Evolutionary conservation across 2,329 filamentous ascomycete species (phyloP), one percentile per base, ranked within the genome.

Genomic region (Neonectria coccinea): DNA sequence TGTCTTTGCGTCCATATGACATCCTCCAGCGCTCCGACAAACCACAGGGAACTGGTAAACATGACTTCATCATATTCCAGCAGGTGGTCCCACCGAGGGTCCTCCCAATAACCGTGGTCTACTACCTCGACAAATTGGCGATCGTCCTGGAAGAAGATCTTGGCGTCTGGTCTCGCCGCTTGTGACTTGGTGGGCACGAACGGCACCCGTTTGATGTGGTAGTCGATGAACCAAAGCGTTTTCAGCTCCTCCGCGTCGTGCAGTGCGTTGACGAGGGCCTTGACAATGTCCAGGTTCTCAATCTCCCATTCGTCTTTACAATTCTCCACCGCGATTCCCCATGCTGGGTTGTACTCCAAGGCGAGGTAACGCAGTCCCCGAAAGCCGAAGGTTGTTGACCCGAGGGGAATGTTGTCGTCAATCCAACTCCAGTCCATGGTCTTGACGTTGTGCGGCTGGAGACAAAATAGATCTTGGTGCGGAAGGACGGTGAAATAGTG

Each of bases 371-470:
- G n/a, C 10, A 51, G n/a, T 31, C 27, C 29, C 3, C 10, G 9
- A 9, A 51, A 51, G 10, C 48, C 48, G 11, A 10, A 20, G 27
- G 10, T 12, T n/a, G 29, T 20, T 14, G n/a, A 51, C 10, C 20
- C 27, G 11, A 20, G 33, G 6, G n/a, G 6, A 3, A 33, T 33
- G n/a, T 14, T n/a, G 47, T 14, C 5, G n/a, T n/a, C 18, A 7
- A 33, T 7, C n/a, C n/a, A 10, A 2, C 5, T 11, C 48, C 48
- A 51, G 5, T 51, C 27, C n/a, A 51, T 11, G 2, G 27, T 51
- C 12, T 51, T n/a, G 9, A 51, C 11, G 27, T 33, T 33, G 8
- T 51, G n/a, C 31, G 48, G 48, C n/a, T 51, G 48, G n/a, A 51
- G 29, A 14, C 18, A 51, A 9, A 51, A 33, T 2, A 51, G 27